Evolutionary conservation across 495 filamentous ascomycete genomes (phyloP), one percentile per base, ranked within the genome.

Genomic region (Penicillium canescens): DNA sequence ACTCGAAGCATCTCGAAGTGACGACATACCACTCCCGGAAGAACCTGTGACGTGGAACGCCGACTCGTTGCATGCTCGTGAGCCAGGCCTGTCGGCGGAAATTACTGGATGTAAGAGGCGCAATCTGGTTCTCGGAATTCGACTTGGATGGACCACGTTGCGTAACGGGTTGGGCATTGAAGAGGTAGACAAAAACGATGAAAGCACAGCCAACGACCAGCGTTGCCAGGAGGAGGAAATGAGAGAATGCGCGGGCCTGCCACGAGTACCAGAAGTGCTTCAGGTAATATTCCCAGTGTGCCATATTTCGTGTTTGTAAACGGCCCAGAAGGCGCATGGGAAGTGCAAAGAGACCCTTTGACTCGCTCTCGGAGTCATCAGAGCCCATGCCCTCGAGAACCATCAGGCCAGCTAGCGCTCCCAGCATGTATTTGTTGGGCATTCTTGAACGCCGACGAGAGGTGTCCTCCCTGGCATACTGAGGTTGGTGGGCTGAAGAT

Each of bases 1-100:
- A 86, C 60, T 96, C 95, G 18, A 88, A 62, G 38, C 86, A 88
- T 74, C 96, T 91, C 42, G 89, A 78, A 6, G 80, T 77, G 41
- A 98, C 78, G 0, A 92, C 92, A 13, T 87, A 85, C 54, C 89
- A 85, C 67, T 96, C 93, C 14, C 92, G 84, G 58, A 90, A 78
- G 62, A 96, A 90, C 44, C 85, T 85, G 64, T 96, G 90, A 11
- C 86, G 83, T 16, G 93, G 93, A n/a, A 98, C 88, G 78, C 92
- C 95, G 12, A 96, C 90, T 18, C 89, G 91, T 72, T 97, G 93
- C 54, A 97, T 86, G 4, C 93, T 92, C 2, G 93, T 97, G 44
- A 96, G 83, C 92, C 93, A 97, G 26, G 93, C 93, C 63, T 90
- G 89, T 54, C 87, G 82, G 45, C 92, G 86, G 46, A 95, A 90